Evolutionary conservation across 306 rosid species (phyloP), one percentile per base, ranked within the genome.

Genomic region (Acmispon strigosus): DNA sequence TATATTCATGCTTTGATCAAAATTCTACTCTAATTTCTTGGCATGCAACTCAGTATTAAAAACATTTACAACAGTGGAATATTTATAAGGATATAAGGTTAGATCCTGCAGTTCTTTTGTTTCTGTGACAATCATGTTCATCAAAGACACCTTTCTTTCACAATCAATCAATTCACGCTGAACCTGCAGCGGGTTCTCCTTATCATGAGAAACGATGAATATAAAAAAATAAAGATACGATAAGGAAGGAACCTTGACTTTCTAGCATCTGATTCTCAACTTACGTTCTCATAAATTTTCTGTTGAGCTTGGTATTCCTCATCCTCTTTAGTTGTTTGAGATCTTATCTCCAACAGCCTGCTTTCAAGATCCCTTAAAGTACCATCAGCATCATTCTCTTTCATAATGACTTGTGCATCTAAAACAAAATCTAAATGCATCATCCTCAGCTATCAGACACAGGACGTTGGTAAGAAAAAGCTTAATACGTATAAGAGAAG

Each of bases 31-130:
- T 18, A 49, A 43, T 62, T 66, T 62, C 62, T 49, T 58, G 9
- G 52, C 34, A 48, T 48, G 57, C 34, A 47, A 13, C 43, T 32
- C 42, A 20, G 39, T 13, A 53, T n/a, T 22, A 24, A 39, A 69
- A 62, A 29, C 45, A 52, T 60, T 27, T 37, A 16, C 34, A 76
- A 10, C 29, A 29, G 9, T 53, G 55, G 61, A 52, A 57, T 37
- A 29, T 66, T 71, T 53, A 67, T 52, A 84, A 89, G 97, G 97
- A 92, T 89, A 92, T 92, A 59, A 64, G 53, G 86, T 74, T 64
- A 86, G 66, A 50, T 78, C 86, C 59, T 84, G 79, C 81, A 87
- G 51, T 64, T 73, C 83, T 80, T 57, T 75, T 39, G 78, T 73
- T 83, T 62, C 74, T 77, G 65, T 71, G 34, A 80, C 51, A 58